Base-by-base conservation (phyloP, 164 flowering plant species). In the Vitis labrusca region DNA sequence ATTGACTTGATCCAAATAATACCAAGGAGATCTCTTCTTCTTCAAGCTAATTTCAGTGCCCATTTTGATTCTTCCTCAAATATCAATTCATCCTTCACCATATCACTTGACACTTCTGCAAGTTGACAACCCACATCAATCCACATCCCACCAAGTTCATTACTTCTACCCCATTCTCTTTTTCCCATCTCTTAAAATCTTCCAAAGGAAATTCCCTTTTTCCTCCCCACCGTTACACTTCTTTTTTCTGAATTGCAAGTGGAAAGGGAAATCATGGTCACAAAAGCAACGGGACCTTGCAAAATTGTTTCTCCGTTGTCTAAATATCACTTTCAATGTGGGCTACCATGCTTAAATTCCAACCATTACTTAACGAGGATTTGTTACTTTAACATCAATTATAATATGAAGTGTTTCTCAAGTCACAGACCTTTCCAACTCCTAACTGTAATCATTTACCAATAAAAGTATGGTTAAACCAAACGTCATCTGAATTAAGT, bases 401-500 rank as follows among this genome's bases (percentile, higher is more conserved):
- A 54, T 29, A 61, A 32, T 14, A 48, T 58, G 48, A 61, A 63
- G 50, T 67, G 53, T 62, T 67, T 27, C 63, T 73, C 59, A 67
- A 62, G 76, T 29, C 27, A 67, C 15, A 32, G 54, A 50, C 23
- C 67, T 67, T 73, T 67, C 63, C 15, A 27, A 44, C 62, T 66
- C 62, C 62, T 67, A 54, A 50, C 69, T 6, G 51, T 16, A 59
- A 65, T 58, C 64, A 23, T 65, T 71, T 48, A 15, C 10, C 64
- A 12, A 61, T 37, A 56, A 49, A 64, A 61, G 17, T 44, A 10
- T 48, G 47, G 61, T 54, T 70, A 47, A 62, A 62, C 68, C 16
- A 23, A 53, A 53, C 12, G 17, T 30, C 68, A 16, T 65, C 49
- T 59, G 3, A 54, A 54, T 65, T 53, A 65, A 53, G 60, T 32